These are phyloP conservation scores for Aspergillus oerlinghausenensis DNA, from an alignment of 2,329 filamentous ascomycete genomes.

Conservation along the genomic window DNA sequence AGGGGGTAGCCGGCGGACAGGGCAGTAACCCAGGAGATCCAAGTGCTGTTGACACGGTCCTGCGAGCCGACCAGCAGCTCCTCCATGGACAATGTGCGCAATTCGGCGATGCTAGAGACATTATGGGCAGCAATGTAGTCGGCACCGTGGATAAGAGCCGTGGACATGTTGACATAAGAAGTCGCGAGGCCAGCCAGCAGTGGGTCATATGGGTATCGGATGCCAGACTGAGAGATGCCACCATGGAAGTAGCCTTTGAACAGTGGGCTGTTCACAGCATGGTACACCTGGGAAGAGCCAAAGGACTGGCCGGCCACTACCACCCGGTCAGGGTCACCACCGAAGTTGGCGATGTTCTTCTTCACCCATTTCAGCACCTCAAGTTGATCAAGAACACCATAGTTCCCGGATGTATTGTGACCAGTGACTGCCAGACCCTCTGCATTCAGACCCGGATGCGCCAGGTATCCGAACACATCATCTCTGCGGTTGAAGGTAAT, in stretches of 20 bases:
- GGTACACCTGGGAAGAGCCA: conserved; percentile 29
- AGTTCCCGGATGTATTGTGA: conserved; percentile 24
- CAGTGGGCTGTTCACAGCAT: conserved; percentile 27
- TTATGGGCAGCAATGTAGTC: conserved; percentile 24
- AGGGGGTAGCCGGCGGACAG: conserved; percentile 24
- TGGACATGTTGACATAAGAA: conserved; percentile 26
- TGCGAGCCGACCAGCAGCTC: conserved; percentile 21
- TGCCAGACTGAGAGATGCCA: conserved; percentile 27
- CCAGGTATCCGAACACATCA: conserved; percentile 25
- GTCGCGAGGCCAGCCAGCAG: conserved; percentile 25
- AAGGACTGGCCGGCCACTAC: conserved; percentile 36
- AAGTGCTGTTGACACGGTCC: conserved; percentile 20
- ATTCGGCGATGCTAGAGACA: conserved; percentile 18
- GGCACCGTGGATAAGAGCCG: conserved; percentile 19
- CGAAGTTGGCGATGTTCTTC: conserved; percentile 48
- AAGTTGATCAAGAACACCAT: conserved; percentile 49
- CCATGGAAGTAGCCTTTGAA: conserved; percentile 28
- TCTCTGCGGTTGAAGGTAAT: conserved; percentile 26
- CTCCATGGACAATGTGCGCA: conserved; percentile 21
- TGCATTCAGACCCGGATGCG: conserved; percentile 21
- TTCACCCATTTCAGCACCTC: conserved; percentile 54
- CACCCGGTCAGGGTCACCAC: conserved; percentile 48
- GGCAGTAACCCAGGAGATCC: conserved; percentile 26
- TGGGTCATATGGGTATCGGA: conserved; percentile 26
- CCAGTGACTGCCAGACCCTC: conserved; percentile 19